Percentiles rank a stretch among this genome's conserved stretches.
Evolutionary conservation across 2,329 filamentous ascomycete genomes (phyloP).

Genomic region (Xylariaceae sp.): DNA sequence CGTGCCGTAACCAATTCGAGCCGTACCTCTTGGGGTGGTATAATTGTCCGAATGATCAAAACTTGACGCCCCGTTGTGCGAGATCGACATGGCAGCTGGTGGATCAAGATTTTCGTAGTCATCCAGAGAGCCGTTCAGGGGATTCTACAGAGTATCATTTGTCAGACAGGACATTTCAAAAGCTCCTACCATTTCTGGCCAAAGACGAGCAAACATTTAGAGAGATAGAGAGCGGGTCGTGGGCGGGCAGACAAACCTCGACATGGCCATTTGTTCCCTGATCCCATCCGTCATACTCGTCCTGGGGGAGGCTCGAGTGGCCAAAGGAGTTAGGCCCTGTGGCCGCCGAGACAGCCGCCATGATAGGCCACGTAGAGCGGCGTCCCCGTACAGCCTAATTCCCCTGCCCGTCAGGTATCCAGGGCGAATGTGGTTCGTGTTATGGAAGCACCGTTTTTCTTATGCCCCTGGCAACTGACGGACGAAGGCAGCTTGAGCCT

Average conservation of each 20-base stretch:
- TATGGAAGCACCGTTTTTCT: too few species aligned
- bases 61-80: constrained; percentile 20
- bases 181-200: not conserved
- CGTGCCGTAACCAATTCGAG: too few species aligned
- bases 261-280: constrained; percentile 21
- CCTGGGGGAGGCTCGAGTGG: constrained; percentile 46
- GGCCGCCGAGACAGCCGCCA: constrained; percentile 50
- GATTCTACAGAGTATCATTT: constrained; percentile 14
- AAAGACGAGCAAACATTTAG: not conserved
- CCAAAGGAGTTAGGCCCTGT: constrained; percentile 44
- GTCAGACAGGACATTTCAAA: constrained; percentile 4
- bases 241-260: constrained; percentile 21
- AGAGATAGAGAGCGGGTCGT: not conserved
- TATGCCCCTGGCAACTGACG: too few species aligned
- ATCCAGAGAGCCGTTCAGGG: constrained; percentile 22
- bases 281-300: constrained; percentile 41
- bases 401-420: constrained; percentile 9
- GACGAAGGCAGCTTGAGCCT: too few species aligned
- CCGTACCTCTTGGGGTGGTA: constrained; percentile 22
- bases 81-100: constrained; percentile 10
- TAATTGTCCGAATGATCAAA: constrained; percentile 20
- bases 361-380: constrained; percentile 27
- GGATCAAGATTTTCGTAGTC: constrained; percentile 23
- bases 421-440: constrained; percentile 7
- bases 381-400: constrained; percentile 14